These are phyloP conservation scores for Ganoderma lucidum DNA, from an alignment of 1,284 basidiomycete species.

Conservation along the genomic window DNA sequence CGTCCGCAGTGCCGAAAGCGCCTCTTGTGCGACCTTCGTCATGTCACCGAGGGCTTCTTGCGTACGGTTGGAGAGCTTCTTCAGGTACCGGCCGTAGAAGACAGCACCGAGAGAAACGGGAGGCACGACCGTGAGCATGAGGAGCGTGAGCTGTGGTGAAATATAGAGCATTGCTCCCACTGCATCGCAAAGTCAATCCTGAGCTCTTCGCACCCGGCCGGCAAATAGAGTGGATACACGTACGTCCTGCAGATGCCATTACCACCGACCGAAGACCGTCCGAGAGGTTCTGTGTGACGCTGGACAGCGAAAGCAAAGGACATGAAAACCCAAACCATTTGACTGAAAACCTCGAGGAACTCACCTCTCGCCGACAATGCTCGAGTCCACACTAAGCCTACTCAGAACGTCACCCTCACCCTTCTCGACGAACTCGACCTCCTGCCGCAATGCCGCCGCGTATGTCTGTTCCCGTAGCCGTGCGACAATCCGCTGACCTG, in stretches of 20 bases:
- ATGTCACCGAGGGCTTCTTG: slow-evolving; percentile 96
- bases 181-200: slow-evolving; percentile 37
- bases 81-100: slow-evolving; percentile 95
- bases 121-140: slow-evolving; percentile 96
- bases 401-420: slow-evolving; percentile 96
- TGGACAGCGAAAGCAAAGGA: slow-evolving; percentile 51
- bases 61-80: slow-evolving; percentile 89
- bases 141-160: slow-evolving; percentile 87
- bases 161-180: slow-evolving; percentile 98
- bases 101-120: slow-evolving; percentile 96
- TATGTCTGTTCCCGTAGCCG: slow-evolving; percentile 88
- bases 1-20: slow-evolving; percentile 92
- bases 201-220: not conserved
- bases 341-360: slow-evolving; percentile 28
- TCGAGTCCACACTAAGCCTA: slow-evolving; percentile 91
- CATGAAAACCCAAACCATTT: slow-evolving; percentile 84
- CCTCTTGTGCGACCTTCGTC: slow-evolving; percentile 93
- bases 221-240: slow-evolving; percentile 42
- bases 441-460: slow-evolving; percentile 83
- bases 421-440: slow-evolving; percentile 92
- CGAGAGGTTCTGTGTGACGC: slow-evolving; percentile 90
- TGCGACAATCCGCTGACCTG: slow-evolving; percentile 93
- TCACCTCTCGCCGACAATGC: slow-evolving; percentile 93
- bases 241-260: slow-evolving; percentile 89
- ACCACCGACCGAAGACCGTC: slow-evolving; percentile 90